Base-by-base conservation (phyloP, 306 rosid species). In the Ceratonia siliqua region DNA sequence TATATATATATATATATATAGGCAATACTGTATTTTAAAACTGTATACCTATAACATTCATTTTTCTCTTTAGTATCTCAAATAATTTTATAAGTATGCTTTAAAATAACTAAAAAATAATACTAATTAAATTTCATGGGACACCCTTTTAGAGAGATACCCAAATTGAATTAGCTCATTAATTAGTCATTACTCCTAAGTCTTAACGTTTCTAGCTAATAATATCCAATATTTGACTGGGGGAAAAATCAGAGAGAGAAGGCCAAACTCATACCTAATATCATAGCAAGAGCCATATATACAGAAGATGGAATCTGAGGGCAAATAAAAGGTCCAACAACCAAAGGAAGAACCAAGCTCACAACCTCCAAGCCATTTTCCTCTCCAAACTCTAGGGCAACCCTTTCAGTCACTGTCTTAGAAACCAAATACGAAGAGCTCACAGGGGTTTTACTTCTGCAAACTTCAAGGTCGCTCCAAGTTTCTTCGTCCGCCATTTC, bases 241-340 rank as follows among this genome's bases (percentile, higher is more conserved):
- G 50, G 0, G 1, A n/a, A n/a, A n/a, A n/a, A n/a, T n/a, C 5
- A 48, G 30, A 18, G 14, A 30, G 38, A 61, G 28, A 70, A 22
- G 6, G 5, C 13, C 39, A 14, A 55, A 20, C 5, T 43, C 78
- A 24, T 76, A 89, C 91, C 88, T 8, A 79, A 75, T 8, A 84
- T 69, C 86, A 90, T 67, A 71, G 82, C 53, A 3, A 84, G 70
- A 8, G 80, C 59, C 13, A 79, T 10, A 38, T 53, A 66, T 4
- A 91, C 77, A 0, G 93, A 89, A 21, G 64, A 25, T 0, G 96
- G 91, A 0, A 88, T 27, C 0, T 52, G 62, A 6, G 85, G 83
- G 61, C 82, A 85, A 62, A 88, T 76, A 74, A 88, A 90, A 12
- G 89, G 86, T 14, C 96, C 93, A 21, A 81, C 81, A 6, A 90